Evolutionary conservation across 768 basidiomycete species (phyloP), one percentile per base, ranked within the genome.

Genomic region (Leccinum subgranulosum): DNA sequence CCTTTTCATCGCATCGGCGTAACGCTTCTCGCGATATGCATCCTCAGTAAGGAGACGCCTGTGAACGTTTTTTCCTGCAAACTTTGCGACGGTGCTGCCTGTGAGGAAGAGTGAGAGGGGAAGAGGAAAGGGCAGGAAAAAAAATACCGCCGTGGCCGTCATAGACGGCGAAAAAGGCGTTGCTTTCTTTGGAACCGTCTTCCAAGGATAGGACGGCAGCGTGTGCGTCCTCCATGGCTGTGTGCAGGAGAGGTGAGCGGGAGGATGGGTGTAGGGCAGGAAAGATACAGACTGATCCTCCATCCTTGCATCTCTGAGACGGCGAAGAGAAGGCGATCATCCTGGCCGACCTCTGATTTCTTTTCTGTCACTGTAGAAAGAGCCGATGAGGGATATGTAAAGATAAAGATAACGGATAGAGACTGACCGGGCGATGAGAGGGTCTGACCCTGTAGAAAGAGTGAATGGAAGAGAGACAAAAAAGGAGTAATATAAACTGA

Each of bases 271-370:
- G 21, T 10, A 7, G 10, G 47, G 15, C 51, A 36, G 2, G 17
- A 41, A 36, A 36, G 57, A 59, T 29, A 88, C 96, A 76, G 68
- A 99, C 96, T 85, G 75, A 98, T 88, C 74, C 97, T 82, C 97
- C 97, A 99, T 66, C 97, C 97, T 74, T 99, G 97, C 96, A 98
- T 98, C 76, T 98, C 95, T 48, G 90, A 87, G 45, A 97, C 81
- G 7, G 83, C 88, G 73, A 86, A 98, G 48, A 80, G 66, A 73
- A 83, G 86, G 56, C 83, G 82, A 59, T 77, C 80, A 83, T 92
- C 86, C 61, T 77, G 79, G 45, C 91, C 94, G 21, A 79, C 73
- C 64, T 86, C 81, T 5, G 92, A 87, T 69, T 80, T 82, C 81
- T 98, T 99, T 62, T 84, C 82, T 53, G 89, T 94, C 21, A 85